These are phyloP conservation scores for Sordariomycetes sp. DNA, from an alignment of 2,329 filamentous ascomycete genomes.

Conservation along the genomic window DNA sequence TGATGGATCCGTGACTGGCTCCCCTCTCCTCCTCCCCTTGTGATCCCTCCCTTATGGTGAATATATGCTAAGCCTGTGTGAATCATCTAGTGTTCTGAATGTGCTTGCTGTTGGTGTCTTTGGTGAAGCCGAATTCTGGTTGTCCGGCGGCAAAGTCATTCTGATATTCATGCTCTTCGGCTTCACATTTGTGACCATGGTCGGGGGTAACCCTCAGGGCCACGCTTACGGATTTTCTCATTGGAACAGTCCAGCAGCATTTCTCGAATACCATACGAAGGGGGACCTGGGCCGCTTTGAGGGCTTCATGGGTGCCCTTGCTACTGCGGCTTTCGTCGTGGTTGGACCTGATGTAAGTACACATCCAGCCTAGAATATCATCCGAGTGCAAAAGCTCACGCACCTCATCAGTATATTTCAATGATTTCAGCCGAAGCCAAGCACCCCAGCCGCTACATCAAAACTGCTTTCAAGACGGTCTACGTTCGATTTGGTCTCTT, in stretches of 20 bases:
- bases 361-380: too few species aligned
- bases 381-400: too few species aligned
- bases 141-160: slow-evolving; percentile 41
- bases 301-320: slow-evolving; percentile 55
- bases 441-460: slow-evolving; percentile 41
- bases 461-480: slow-evolving; percentile 21
- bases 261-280: slow-evolving; percentile 42
- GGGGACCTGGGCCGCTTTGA: slow-evolving; percentile 56
- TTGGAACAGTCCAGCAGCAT: slow-evolving; percentile 50
- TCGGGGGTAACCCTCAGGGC: slow-evolving; percentile 48
- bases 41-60: background rate
- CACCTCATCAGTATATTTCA: too few species aligned
- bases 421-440: slow-evolving; percentile 57
- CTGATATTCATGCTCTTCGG: slow-evolving; percentile 51
- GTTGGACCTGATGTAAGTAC: slow-evolving; percentile 54
- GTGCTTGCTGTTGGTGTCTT: slow-evolving; percentile 30
- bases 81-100: slow-evolving; percentile 21
- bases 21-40: background rate
- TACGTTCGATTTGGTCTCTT: slow-evolving; percentile 17
- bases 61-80: background rate
- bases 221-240: slow-evolving; percentile 55
- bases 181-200: slow-evolving; percentile 49
- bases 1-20: background rate
- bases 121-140: slow-evolving; percentile 35
- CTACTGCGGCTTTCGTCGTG: slow-evolving; percentile 30